phyloP scores from a whole-genome alignment of 2,329 filamentous ascomycete genomes.

The Diaporthe sp. region DNA sequence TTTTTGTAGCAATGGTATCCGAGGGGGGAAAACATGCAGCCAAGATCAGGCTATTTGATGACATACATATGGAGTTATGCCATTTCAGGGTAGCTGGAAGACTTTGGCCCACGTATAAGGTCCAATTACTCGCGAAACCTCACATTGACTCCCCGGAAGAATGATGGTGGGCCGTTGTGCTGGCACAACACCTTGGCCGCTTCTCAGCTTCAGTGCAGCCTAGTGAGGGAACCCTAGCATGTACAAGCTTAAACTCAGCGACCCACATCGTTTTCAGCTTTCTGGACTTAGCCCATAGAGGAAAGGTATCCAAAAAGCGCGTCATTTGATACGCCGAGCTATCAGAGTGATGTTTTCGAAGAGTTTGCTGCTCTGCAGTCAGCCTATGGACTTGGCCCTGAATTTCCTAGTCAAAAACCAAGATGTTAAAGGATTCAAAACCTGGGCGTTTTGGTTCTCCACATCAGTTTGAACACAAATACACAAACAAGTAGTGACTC shows the following conservation, averaged over 20 bases:
- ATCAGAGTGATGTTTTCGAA: neutral
- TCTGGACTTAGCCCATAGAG: neutral
- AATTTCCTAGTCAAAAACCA: neutral
- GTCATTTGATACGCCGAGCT: neutral
- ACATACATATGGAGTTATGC: neutral
- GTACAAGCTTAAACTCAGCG: neutral
- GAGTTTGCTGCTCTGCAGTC: neutral
- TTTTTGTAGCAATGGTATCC: too few species aligned
- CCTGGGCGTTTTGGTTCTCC: too few species aligned
- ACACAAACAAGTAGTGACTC: too few species aligned
- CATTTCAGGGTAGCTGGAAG: neutral
- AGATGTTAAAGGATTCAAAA: too few species aligned
- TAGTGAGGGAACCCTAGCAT: neutral
- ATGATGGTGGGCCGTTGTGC: neutral
- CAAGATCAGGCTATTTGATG: constrained; percentile 19
- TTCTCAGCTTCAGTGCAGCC: neutral
- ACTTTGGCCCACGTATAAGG: neutral
- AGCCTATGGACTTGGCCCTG: neutral
- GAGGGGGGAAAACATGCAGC: neutral
- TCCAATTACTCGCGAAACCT: neutral
- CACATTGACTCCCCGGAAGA: neutral
- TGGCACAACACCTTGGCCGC: neutral
- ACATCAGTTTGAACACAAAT: too few species aligned
- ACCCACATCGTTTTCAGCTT: neutral
- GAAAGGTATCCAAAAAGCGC: neutral